Conservation (phyloP, 352 stramenopile species). For the Phytopythium cucurbitacearum region DNA sequence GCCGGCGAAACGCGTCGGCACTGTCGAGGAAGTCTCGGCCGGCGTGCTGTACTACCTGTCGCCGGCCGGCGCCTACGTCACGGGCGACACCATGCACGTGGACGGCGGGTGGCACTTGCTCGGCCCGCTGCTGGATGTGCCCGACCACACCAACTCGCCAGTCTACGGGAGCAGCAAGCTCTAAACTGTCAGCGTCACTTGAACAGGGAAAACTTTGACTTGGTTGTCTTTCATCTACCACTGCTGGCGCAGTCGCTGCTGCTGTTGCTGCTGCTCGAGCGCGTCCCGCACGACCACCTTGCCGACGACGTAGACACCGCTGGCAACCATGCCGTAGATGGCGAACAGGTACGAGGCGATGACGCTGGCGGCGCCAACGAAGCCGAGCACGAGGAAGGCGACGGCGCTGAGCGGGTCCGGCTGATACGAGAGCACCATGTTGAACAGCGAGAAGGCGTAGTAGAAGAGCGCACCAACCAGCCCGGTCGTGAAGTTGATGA, state of each 20-base stretch:
- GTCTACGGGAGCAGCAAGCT: conserved; percentile 78
- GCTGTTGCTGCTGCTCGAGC: conserved; percentile 66
- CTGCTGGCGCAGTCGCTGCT: conserved; percentile 47
- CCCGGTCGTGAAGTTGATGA: conserved; percentile 89
- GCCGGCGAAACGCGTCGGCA: conserved; percentile 84
- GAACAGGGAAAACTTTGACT: not conserved
- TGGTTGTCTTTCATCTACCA: conserved; percentile 13
- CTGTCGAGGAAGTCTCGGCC: conserved; percentile 81
- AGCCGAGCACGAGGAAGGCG: conserved; percentile 68
- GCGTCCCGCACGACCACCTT: conserved; percentile 75
- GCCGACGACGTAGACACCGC: conserved; percentile 70
- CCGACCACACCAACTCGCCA: conserved; percentile 68
- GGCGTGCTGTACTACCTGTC: conserved; percentile 85
- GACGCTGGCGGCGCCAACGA: conserved; percentile 71
- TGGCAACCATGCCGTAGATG: conserved; percentile 85
- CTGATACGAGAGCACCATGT: conserved; percentile 83
- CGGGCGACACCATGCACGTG: conserved; percentile 84
- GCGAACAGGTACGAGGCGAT: conserved; percentile 84
- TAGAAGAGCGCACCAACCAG: conserved; percentile 78
- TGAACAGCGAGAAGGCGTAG: conserved; percentile 80
- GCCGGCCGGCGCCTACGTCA: conserved; percentile 88
- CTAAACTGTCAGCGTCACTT: conserved; percentile 13
- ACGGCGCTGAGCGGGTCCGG: conserved; percentile 70
- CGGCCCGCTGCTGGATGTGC: conserved; percentile 69
- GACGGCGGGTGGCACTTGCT: conserved; percentile 82